Evolutionary conservation across 2,329 filamentous ascomycete species (phyloP).

Genomic region (Pyrenochaeta sp.): DNA sequence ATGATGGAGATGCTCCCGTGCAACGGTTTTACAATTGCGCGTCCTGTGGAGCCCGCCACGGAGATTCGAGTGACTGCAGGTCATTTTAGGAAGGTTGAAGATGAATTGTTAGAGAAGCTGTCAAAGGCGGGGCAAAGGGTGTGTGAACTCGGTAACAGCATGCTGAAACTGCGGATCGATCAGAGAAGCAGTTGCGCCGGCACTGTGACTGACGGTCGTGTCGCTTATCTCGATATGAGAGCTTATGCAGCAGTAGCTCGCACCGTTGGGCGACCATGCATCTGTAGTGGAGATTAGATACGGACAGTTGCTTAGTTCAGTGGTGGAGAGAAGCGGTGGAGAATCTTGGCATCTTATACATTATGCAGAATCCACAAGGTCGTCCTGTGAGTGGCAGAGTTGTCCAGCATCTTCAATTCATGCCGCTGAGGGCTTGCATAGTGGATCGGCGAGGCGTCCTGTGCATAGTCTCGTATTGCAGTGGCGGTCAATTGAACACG

Average conservation of each 20-base stretch:
- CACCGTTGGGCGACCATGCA: slow-evolving; percentile 25
- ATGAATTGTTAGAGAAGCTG: slow-evolving; percentile 10
- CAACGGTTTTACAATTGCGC: slow-evolving; percentile 27
- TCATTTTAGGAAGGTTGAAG: slow-evolving; percentile 28
- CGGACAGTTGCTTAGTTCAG: slow-evolving; percentile 18
- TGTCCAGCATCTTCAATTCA: slow-evolving; percentile 15
- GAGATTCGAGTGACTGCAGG: slow-evolving; percentile 16
- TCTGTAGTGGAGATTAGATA: slow-evolving; percentile 28
- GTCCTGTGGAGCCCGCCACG: slow-evolving; percentile 32
- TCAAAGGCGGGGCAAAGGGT: slow-evolving; percentile 10
- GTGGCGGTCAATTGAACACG: too few species aligned
- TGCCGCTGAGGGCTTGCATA: slow-evolving; percentile 13
- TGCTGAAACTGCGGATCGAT: slow-evolving; percentile 15
- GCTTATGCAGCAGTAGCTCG: slow-evolving; percentile 26
- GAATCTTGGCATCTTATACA: slow-evolving; percentile 19
- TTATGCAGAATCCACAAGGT: slow-evolving; percentile 12
- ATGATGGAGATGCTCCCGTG: too few species aligned
- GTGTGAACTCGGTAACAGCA: background rate
- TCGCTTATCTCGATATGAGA: slow-evolving; percentile 27
- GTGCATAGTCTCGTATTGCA: too few species aligned
- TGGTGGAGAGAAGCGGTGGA: slow-evolving; percentile 17
- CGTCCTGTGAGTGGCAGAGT: slow-evolving; percentile 12
- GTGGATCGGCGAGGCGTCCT: slow-evolving; percentile 10
- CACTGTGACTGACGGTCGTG: slow-evolving; percentile 19
- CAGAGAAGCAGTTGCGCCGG: slow-evolving; percentile 28